Conservation (phyloP, 768 basidiomycete species). For the Candolleomyces aberdarensis region DNA sequence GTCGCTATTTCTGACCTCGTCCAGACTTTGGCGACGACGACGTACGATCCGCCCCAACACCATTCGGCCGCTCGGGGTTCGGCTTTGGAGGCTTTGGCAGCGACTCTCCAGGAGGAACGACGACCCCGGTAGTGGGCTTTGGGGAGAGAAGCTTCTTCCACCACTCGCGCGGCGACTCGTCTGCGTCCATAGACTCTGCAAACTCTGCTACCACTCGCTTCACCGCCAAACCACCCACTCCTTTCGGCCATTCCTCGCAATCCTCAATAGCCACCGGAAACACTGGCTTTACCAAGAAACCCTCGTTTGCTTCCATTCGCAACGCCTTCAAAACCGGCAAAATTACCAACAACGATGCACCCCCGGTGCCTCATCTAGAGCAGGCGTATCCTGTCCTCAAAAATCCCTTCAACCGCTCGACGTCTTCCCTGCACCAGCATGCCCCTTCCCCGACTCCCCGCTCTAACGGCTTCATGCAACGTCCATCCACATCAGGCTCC, state of each 20-base stretch:
- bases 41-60: slow-evolving; percentile 54
- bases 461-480: slow-evolving; percentile 29
- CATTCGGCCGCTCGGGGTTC: slow-evolving; percentile 65
- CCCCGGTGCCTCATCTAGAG: slow-evolving; percentile 71
- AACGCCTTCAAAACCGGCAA: slow-evolving; percentile 81
- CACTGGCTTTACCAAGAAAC: slow-evolving; percentile 70
- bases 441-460: slow-evolving; percentile 25
- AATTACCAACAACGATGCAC: slow-evolving; percentile 40
- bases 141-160: slow-evolving; percentile 63
- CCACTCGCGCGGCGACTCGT: slow-evolving; percentile 76
- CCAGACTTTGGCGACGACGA: slow-evolving; percentile 82
- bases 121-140: slow-evolving; percentile 51
- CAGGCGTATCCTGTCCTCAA: slow-evolving; percentile 63
- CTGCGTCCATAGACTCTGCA: slow-evolving; percentile 72
- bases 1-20: slow-evolving; percentile 9
- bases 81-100: slow-evolving; percentile 39
- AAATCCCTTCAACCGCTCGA: slow-evolving; percentile 82
- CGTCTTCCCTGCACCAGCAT: slow-evolving; percentile 60
- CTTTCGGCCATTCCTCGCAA: slow-evolving; percentile 70
- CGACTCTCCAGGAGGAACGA: slow-evolving; percentile 65
- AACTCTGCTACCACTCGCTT: slow-evolving; percentile 56
- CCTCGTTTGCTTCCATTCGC: slow-evolving; percentile 82
- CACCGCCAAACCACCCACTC: slow-evolving; percentile 41
- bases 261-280: slow-evolving; percentile 61
- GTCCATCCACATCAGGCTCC: slow-evolving; percentile 62